These are phyloP conservation scores for Mycena alexandri DNA, from an alignment of 768 basidiomycete genomes.

Conservation along the genomic window DNA sequence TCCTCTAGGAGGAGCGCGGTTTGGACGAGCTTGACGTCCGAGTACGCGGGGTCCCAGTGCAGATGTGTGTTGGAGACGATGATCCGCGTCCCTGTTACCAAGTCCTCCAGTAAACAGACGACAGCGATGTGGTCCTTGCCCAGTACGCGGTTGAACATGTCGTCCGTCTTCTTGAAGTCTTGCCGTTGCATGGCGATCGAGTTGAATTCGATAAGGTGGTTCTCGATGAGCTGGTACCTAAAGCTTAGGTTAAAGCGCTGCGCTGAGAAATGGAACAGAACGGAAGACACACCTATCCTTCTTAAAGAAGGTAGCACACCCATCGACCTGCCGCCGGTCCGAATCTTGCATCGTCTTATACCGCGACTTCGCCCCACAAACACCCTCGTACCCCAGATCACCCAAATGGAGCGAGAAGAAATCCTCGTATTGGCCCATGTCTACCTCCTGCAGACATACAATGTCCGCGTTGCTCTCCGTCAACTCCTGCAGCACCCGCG, in stretches of 20 bases:
- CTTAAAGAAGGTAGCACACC: constrained; percentile 97
- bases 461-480: constrained; percentile 88
- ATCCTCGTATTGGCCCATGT: constrained; percentile 91
- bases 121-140: constrained; percentile 95
- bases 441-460: constrained; percentile 95
- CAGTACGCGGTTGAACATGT: constrained; percentile 99
- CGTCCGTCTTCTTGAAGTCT: constrained; percentile 97
- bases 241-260: constrained; percentile 28
- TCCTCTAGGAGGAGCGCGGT: constrained; percentile 93
- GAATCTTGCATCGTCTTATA: constrained; percentile 92
- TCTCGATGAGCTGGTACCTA: constrained; percentile 94
- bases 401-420: constrained; percentile 84
- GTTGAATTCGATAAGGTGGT: constrained; percentile 93
- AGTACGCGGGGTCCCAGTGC: constrained; percentile 91
- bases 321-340: constrained; percentile 92
- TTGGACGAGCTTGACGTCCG: constrained; percentile 98
- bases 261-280: constrained; percentile 20
- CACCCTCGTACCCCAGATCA: constrained; percentile 88
- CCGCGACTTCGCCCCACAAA: constrained; percentile 92
- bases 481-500: constrained; percentile 88
- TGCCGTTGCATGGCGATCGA: constrained; percentile 92
- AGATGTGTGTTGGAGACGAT: constrained; percentile 94
- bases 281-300: constrained; percentile 74
- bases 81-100: constrained; percentile 86
- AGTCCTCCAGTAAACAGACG: constrained; percentile 88